Base-by-base conservation (phyloP, 176 grass and related monocot genomes). In the Elymus sibiricus region DNA sequence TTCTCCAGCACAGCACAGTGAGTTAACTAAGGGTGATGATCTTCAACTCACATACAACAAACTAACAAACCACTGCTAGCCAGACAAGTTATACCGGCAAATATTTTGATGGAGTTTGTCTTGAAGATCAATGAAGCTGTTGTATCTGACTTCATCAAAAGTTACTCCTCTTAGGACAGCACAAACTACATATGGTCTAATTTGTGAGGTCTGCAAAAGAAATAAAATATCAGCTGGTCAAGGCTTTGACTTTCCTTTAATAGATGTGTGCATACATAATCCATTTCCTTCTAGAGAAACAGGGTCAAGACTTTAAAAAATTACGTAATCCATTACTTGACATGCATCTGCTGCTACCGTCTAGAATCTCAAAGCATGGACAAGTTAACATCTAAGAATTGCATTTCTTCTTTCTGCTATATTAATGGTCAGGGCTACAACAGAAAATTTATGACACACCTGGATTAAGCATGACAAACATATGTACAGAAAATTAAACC, bases 21-120 rank as follows among this genome's bases (percentile, higher is more conserved):
- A 83, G 70, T 73, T 75, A 76, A 82, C 24, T 29, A 88, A 89
- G 64, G 27, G 3, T 82, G 67, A n/a, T 40, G 34, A 84, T 61
- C 34, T 73, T 29, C 22, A 75, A 63, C 16, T 34, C 34, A 89
- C 89, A 89, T 19, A 56, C 17, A 84, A 80, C 32, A 47, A 79
- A 87, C 22, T 51, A 56, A 0, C 9, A 86, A 9, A 56, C 0
- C 11, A 86, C 6, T 14, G 5, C 17, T 12, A 39, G 76, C 22
- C 76, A 74, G 64, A 79, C 25, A 79, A 79, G 46, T 61, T 19
- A 85, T 90, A 98, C 95, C 97, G 75, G 90, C 97, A 98, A 84
- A 98, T 96, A 92, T 98, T 98, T 85, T 98, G 94, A 61, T 98
- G 97, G 28, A 98, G 90, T 82, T 98, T 98, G 87, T 98, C 94